Evolutionary conservation across 2,329 filamentous ascomycete genomes (phyloP).

Genomic region (Bipolaris victoriae): DNA sequence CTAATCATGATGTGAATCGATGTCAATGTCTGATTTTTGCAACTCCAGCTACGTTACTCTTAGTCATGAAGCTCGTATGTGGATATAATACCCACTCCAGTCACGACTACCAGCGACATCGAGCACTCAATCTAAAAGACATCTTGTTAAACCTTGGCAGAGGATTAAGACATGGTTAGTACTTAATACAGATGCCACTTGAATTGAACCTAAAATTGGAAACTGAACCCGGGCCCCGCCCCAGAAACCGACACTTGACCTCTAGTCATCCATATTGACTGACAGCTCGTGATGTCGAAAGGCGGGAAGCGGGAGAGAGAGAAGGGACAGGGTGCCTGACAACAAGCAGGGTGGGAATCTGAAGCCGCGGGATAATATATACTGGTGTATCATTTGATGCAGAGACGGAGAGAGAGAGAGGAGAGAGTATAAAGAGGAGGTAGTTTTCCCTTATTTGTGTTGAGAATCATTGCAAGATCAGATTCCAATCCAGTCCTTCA

Average conservation of each 20-base stretch:
- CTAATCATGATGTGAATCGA: background rate
- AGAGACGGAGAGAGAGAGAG: background rate
- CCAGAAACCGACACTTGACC: slow-evolving; percentile 19
- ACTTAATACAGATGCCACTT: slow-evolving; percentile 27
- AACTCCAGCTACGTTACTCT: background rate
- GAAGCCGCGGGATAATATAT: slow-evolving; percentile 4
- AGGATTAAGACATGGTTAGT: slow-evolving; percentile 24
- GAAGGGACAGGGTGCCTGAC: slow-evolving; percentile 18
- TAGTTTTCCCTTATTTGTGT: slow-evolving; percentile 14
- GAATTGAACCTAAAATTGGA: slow-evolving; percentile 35
- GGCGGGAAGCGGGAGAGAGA: slow-evolving; percentile 13
- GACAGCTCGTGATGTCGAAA: background rate
- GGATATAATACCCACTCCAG: slow-evolving; percentile 7
- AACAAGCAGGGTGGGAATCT: background rate
- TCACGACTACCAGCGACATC: slow-evolving; percentile 16
- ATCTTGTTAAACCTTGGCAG: slow-evolving; percentile 21
- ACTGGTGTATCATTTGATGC: background rate
- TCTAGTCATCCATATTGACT: slow-evolving; percentile 1
- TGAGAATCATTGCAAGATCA: slow-evolving; percentile 32
- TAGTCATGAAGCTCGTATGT: background rate
- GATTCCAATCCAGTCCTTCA: slow-evolving; percentile 25
- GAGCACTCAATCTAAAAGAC: slow-evolving; percentile 33
- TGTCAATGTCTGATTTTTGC: background rate
- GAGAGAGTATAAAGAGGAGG: slow-evolving; percentile 33
- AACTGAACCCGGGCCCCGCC: slow-evolving; percentile 24